Base-by-base conservation (phyloP, 2,329 filamentous ascomycete species). In the Cladosporium sp. region DNA sequence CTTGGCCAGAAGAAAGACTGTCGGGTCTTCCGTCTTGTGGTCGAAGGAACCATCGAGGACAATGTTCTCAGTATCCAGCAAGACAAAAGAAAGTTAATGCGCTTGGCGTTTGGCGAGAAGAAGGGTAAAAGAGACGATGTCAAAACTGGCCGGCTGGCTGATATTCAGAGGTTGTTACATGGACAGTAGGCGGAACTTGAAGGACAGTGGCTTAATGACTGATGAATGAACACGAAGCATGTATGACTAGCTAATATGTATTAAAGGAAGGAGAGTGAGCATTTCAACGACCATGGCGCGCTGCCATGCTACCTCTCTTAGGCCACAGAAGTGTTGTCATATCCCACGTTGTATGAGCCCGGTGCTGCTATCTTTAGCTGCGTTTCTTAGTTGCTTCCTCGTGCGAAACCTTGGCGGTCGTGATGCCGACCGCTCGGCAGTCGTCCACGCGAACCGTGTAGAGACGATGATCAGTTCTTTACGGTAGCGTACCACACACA, bases 31-130 rank as follows among this genome's bases (percentile, higher is more conserved):
- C 80, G 91, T 47, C 77, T 96, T 9, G 83, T 96, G 1, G 88
- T 96, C 75, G 88, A 96, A 65, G 83, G 80, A 1, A 89, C 83
- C 7, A 85, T 96, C 4, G 92, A 96, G 71, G 89, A 96, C 70
- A 80, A 85, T 0, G 91, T 96, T 19, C 75, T 96, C 36, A 80
- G 85, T 17, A 85, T 95, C 47, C 91, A 96, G 72, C 79, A 82
- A 37, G 84, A 88, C 65, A 96, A 96, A 78, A 80, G 91, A 39
- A 81, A 87, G 66, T 74, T 96, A 51, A 90, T 94, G 71, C 83
- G 80, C 35, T 83, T 89, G 66, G 90, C 91, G 0, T 94, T 96
- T 74, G 82, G 86, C 58, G 91, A 95, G 74, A 89, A 87, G 65
- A 70, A 70, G 59, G 74, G 73, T 4, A 80, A 81, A 61, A 73